Conservation (phyloP, 2,329 filamentous ascomycete species). For the Aspergillus brasiliensis region DNA sequence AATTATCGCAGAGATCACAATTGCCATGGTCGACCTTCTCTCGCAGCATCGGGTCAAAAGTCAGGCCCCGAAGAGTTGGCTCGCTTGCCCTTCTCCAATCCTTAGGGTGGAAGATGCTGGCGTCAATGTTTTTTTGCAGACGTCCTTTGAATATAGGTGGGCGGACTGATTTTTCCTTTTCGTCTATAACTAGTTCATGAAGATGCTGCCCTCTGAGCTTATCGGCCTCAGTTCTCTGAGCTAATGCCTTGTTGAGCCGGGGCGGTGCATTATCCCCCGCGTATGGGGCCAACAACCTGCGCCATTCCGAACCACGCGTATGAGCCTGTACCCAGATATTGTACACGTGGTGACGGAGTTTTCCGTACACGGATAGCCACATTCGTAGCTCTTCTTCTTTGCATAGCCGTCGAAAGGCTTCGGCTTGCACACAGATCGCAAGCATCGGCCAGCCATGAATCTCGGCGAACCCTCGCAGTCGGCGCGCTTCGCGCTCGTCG, state of each 20-base stretch:
- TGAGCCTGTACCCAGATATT: slow-evolving; percentile 31
- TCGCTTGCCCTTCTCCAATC: not conserved
- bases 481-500: not conserved
- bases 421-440: slow-evolving; percentile 29
- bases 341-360: slow-evolving; percentile 19
- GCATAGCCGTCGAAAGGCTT: slow-evolving; percentile 25
- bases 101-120: slow-evolving; percentile 12
- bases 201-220: slow-evolving; percentile 11
- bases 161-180: not conserved
- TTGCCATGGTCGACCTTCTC: too few species aligned
- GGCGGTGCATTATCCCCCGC: slow-evolving; percentile 1
- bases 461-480: slow-evolving; percentile 12
- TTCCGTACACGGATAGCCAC: slow-evolving; percentile 21
- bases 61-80: too few species aligned
- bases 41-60: slow-evolving; percentile 20
- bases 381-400: slow-evolving; percentile 3
- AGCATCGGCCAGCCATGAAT: slow-evolving; percentile 29
- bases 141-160: slow-evolving; percentile 10
- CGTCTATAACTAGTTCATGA: slow-evolving; percentile 16
- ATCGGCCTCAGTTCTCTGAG: not conserved
- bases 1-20: too few species aligned
- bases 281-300: slow-evolving; percentile 16
- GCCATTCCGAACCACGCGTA: slow-evolving; percentile 29
- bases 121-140: slow-evolving; percentile 20
- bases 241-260: slow-evolving; percentile 4